A percentile compares a stretch with the other conserved stretches of the same genome.
phyloP scores from a whole-genome alignment of 768 basidiomycete species.

The Lentinula raphanica region DNA sequence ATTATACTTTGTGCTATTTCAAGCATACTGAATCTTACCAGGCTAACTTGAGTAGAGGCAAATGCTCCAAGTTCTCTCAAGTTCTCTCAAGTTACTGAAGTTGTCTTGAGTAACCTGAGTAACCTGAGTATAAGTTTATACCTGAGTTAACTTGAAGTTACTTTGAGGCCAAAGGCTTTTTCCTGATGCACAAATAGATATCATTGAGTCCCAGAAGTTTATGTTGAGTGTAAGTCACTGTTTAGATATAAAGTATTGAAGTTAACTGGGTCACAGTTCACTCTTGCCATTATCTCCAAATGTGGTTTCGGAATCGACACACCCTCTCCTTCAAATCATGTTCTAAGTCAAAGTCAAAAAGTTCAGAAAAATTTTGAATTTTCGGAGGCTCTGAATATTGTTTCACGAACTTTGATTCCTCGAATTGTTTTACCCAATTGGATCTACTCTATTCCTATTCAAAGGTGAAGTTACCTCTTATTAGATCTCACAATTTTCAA shows the following conservation, averaged over 20 bases:
- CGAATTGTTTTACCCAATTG: slow-evolving; percentile 19
- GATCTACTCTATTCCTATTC: slow-evolving; percentile 20
- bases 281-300: slow-evolving; percentile 17
- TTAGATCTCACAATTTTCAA: not conserved
- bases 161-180: no score
- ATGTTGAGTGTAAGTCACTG: not conserved
- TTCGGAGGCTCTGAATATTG: slow-evolving; percentile 7
- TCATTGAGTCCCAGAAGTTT: not conserved
- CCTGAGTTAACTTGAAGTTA: no score
- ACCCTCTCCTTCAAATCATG: slow-evolving; percentile 4
- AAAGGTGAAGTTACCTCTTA: slow-evolving; percentile 11
- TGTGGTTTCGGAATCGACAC: slow-evolving; percentile 21
- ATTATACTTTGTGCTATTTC: no score
- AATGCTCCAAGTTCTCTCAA: no score
- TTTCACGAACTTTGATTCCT: slow-evolving; percentile 14
- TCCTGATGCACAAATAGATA: not conserved
- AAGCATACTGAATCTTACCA: no score
- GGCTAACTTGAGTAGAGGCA: no score
- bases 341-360: slow-evolving; percentile 4
- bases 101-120: no score
- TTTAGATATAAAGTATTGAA: no score
- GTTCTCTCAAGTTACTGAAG: no score
- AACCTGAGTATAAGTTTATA: no score
- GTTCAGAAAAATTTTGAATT: not conserved
- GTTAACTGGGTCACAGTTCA: no score